Conservation (phyloP, 352 stramenopile species). For the Detonula confervacea region DNA sequence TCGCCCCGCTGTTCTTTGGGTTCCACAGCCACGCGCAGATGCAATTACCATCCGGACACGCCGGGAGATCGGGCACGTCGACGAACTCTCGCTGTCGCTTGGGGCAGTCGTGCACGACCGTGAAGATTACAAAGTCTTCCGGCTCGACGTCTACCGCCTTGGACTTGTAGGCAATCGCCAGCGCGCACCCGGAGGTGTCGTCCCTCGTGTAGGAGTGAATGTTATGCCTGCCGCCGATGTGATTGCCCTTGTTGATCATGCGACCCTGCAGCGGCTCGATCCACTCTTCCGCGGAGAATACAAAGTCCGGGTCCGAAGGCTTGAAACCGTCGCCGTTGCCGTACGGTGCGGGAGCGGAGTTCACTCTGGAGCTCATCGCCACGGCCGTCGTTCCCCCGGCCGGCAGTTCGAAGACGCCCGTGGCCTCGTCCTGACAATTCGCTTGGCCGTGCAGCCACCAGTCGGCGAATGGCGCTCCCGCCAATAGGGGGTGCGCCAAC, state of each 20-base stretch:
- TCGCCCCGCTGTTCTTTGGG: constrained; percentile 11
- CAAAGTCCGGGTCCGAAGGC: neutral
- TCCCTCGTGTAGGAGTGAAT: constrained; percentile 10
- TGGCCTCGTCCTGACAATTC: constrained; percentile 5
- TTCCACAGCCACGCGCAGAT: constrained; percentile 17
- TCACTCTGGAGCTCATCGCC: constrained; percentile 8
- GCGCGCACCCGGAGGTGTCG: constrained; percentile 1
- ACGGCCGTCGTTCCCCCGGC: neutral
- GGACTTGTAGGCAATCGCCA: constrained; percentile 9
- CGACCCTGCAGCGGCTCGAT: neutral
- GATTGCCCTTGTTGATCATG: neutral
- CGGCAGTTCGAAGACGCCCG: neutral
- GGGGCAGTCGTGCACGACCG: constrained; percentile 7
- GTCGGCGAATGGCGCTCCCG: neutral
- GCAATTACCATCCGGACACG: constrained; percentile 12
- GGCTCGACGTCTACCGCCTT: neutral
- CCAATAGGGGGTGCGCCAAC: neutral
- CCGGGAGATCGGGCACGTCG: constrained; percentile 3
- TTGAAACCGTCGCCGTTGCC: neutral
- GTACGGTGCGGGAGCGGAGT: neutral
- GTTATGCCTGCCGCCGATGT: neutral
- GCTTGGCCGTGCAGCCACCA: constrained; percentile 13
- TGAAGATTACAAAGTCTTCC: constrained; percentile 11
- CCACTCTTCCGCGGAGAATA: constrained; percentile 6
- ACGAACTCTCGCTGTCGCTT: constrained; percentile 11